Base-by-base conservation (phyloP, 805 yeast genomes). In the Kurtzmaniella cleridarum region DNA sequence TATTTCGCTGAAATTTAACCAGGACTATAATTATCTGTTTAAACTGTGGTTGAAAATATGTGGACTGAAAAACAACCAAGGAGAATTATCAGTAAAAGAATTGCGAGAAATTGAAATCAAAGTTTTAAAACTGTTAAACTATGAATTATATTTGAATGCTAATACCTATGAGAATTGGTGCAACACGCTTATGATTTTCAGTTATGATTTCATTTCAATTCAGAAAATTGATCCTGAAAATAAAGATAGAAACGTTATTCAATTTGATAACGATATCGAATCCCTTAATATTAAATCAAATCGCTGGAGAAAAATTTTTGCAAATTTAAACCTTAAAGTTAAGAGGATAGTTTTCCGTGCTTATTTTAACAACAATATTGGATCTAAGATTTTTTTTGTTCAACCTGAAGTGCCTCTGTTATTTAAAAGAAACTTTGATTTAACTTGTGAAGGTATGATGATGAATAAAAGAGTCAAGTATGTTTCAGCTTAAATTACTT, bases 21-120 rank as follows among this genome's bases (percentile, higher is more conserved):
- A 80, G 53, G 95, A 87, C 59, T 75, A 77, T 36, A 82, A 81
- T 54, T 84, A 76, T 58, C 69, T 84, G 24, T 70, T 83, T 48
- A 71, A 69, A 44, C 75, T 84, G 5, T 87, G 95, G 95, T 66
- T 82, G 37, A 75, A 77, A 54, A 79, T 87, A 36, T 75, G 87
- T 27, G 93, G 95, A 0, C 53, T 57, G 30, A 50, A 51, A 5
- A 55, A 47, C 16, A 18, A 16, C 11, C 11, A 18, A 5, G n/a
- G n/a, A 7, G 33, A 18, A 16, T 68, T 84, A 30, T 53, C 75
- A 16, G 51, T 73, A 3, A 46, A 55, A 23, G 80, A 76, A 41
- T 62, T 87, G 38, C 69, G 65, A 43, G 42, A 44, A 31, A 59
- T 78, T 40, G 95, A 87, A 59, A 50, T 71, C 23, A 56, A 65